Evolutionary conservation across 2,329 filamentous ascomycete species (phyloP).

Genomic region (Domatiomyces catenatus): DNA sequence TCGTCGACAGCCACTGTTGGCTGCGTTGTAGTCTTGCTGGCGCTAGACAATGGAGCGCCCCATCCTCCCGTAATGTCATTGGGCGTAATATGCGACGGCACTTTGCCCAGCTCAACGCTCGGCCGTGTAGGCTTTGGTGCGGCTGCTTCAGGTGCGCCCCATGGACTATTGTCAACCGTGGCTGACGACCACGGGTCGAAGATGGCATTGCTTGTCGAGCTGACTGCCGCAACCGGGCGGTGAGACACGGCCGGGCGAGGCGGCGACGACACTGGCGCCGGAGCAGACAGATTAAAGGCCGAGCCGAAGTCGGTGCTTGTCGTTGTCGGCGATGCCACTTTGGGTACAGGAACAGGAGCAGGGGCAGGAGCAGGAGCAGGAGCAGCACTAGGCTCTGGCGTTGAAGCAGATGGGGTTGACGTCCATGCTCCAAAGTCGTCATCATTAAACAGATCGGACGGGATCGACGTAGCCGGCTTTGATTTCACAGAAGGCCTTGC

Average conservation of each 20-base stretch:
- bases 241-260: not conserved
- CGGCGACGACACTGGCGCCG: constrained; percentile 25
- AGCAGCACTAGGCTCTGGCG: constrained; percentile 30
- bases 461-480: constrained; percentile 29
- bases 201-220: constrained; percentile 23
- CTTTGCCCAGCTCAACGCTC: constrained; percentile 22
- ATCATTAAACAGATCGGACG: constrained; percentile 15
- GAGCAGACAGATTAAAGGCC: constrained; percentile 64
- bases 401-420: constrained; percentile 7
- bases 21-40: constrained; percentile 23
- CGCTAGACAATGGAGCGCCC: constrained; percentile 28
- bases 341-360: constrained; percentile 22
- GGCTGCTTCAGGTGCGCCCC: constrained; percentile 50
- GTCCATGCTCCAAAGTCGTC: constrained; percentile 18
- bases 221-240: not conserved
- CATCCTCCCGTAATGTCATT: constrained; percentile 56
- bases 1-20: constrained; percentile 74
- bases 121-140: constrained; percentile 20
- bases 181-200: constrained; percentile 54
- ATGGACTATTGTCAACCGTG: constrained; percentile 48
- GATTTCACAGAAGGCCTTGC: constrained; percentile 26
- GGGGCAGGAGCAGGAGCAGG: constrained; percentile 19
- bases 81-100: constrained; percentile 33
- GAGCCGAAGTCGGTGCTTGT: constrained; percentile 36
- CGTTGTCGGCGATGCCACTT: constrained; percentile 18